These are phyloP conservation scores for Penicillium steckii DNA, from an alignment of 495 filamentous ascomycete species.

Conservation along the genomic window DNA sequence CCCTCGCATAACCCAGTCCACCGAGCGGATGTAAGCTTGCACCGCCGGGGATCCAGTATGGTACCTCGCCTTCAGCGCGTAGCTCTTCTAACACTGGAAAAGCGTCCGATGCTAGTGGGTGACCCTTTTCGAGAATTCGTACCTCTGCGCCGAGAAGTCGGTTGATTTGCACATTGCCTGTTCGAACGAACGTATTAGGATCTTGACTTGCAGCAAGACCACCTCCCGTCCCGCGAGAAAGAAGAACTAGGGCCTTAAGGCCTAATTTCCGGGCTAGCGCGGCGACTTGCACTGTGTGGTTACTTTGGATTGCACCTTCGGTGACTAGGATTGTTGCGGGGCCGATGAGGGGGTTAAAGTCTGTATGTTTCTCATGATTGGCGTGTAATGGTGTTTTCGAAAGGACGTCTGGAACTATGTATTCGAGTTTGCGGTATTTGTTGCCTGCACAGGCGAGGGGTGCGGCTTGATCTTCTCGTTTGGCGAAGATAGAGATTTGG, in stretches of 20 bases:
- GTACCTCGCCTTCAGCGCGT: constrained; percentile 8
- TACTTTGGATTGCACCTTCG: constrained; percentile 43
- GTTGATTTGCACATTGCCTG: constrained; percentile 33
- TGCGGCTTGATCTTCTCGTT: constrained; percentile 41
- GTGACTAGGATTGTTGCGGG: constrained; percentile 35
- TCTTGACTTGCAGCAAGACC: constrained; percentile 17
- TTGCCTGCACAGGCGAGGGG: constrained; percentile 39
- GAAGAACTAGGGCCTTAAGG: constrained; percentile 25
- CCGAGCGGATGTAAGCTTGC: constrained; percentile 42
- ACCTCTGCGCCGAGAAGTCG: constrained; percentile 39
- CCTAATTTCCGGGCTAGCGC: constrained; percentile 29
- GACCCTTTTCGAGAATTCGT: constrained; percentile 27
- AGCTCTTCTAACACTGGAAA: constrained; percentile 22
- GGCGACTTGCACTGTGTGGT: constrained; percentile 42
- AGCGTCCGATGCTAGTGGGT: constrained; percentile 14
- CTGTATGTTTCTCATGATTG: constrained; percentile 22
- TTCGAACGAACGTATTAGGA: constrained; percentile 17
- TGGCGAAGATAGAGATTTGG: constrained; percentile 31
- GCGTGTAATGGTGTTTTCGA: constrained; percentile 14
- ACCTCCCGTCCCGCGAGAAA: constrained; percentile 32
- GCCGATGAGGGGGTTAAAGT: neutral
- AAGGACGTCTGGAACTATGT: constrained; percentile 39
- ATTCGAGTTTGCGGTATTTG: constrained; percentile 47
- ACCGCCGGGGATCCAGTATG: constrained; percentile 41
- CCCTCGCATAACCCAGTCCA: constrained; percentile 39